Conservation (phyloP, 805 yeast genomes). For the Hemisphaericaspora nanyangensis region DNA sequence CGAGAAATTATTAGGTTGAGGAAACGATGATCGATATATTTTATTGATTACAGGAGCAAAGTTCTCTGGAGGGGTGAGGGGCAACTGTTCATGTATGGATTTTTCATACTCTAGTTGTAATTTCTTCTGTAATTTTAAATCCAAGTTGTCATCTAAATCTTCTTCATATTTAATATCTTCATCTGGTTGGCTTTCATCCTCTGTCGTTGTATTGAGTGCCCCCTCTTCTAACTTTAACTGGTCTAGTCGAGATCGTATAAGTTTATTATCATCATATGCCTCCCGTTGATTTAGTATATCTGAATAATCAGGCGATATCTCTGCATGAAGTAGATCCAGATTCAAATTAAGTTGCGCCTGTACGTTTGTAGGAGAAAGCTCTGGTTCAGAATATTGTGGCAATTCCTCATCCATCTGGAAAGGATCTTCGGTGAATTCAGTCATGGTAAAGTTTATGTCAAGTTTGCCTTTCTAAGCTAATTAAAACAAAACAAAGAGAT, state of each 20-base stretch:
- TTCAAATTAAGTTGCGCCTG: background rate
- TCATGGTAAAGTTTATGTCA: too few species aligned
- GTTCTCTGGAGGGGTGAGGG: constrained; percentile 77
- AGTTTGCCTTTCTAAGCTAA: too few species aligned
- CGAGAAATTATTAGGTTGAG: constrained; percentile 75
- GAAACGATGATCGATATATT: constrained; percentile 87
- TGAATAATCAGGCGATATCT: background rate
- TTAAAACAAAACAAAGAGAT: too few species aligned
- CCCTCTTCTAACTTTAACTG: constrained; percentile 22
- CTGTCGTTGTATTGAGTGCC: constrained; percentile 17
- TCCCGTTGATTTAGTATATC: background rate
- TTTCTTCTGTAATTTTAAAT: constrained; percentile 18
- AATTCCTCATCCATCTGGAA: constrained; percentile 45
- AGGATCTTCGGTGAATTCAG: constrained; percentile 34
- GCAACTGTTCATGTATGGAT: constrained; percentile 9
- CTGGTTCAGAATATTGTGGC: constrained; percentile 6
- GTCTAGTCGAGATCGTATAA: constrained; percentile 33
- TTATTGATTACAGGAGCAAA: constrained; percentile 73
- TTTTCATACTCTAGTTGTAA: constrained; percentile 15
- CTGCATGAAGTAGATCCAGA: background rate
- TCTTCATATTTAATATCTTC: constrained; percentile 30
- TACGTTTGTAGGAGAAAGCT: background rate
- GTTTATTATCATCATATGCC: constrained; percentile 12
- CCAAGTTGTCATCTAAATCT: constrained; percentile 40
- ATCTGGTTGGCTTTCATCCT: constrained; percentile 21